Base-by-base conservation (phyloP, 371 early-diverging fungal species). In the Blakeslea trispora region DNA sequence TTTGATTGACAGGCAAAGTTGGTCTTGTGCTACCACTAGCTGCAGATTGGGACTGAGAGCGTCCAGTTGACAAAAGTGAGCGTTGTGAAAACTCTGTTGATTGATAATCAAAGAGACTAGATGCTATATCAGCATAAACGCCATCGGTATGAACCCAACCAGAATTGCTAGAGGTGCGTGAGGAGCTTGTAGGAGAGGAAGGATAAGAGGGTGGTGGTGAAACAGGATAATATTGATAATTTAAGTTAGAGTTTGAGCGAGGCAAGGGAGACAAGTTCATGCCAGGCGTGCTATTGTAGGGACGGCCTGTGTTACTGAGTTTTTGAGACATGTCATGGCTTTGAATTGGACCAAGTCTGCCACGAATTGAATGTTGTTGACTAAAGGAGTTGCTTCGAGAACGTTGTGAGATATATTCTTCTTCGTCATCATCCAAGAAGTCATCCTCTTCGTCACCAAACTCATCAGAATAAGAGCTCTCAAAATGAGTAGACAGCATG, bases 161-260 rank as follows among this genome's bases (percentile, higher is more conserved):
- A 18, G 47, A 31, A 15, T 45, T 42, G 15, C 50, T 70, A 4
- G 71, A 71, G 9, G 66, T 70, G 34, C 75, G 74, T 24, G 85
- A 53, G 14, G 79, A 68, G 21, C 69, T 77, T n/a, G 82, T 66
- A 14, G 85, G 85, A 1, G 85, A 85, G 2, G 83, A 77, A 15
- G 85, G 85, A 32, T 81, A 72, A 3, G 85, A 85, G 17, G 83
- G 75, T 19, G 85, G 85, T 5, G 85, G 85, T 5, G 85, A 83
- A 22, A 72, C 83, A 21, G 82, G 82, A 43, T 74, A 75, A 47
- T 76, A 66, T n/a, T 63, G 67, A 21, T 53, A 59, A 14, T 53
- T 55, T n/a, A 50, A 21, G 18, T 52, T 63, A 13, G 68, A 48
- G 17, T 57, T 50, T 21, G 66, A 50, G 23, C 65, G 66, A 37